These are phyloP conservation scores for Diaporthe capsici DNA, from an alignment of 2,329 filamentous ascomycete genomes.

Conservation along the genomic window DNA sequence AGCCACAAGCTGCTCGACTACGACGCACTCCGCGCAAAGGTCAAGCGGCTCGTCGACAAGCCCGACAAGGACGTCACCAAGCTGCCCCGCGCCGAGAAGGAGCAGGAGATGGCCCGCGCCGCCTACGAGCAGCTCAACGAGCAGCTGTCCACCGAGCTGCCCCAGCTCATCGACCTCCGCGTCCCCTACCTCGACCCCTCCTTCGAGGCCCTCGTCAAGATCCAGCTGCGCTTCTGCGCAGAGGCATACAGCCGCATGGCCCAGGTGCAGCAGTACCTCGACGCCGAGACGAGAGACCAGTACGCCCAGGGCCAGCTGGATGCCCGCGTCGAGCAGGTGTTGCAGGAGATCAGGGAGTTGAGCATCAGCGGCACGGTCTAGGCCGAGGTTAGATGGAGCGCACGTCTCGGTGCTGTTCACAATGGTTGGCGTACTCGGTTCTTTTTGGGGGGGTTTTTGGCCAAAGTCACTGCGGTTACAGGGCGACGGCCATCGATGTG, in stretches of 20 bases:
- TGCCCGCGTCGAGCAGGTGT: slow-evolving; percentile 90
- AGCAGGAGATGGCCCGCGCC: slow-evolving; percentile 92
- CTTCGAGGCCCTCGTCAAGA: slow-evolving; percentile 98
- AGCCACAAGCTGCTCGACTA: slow-evolving; percentile 99
- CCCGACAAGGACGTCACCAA: slow-evolving; percentile 99
- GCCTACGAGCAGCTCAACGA: slow-evolving; percentile 98
- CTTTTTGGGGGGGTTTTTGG: not conserved
- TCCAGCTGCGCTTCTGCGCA: slow-evolving; percentile 96
- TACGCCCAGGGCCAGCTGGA: slow-evolving; percentile 96
- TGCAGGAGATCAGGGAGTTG: slow-evolving; percentile 96
- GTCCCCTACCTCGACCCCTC: slow-evolving; percentile 97
- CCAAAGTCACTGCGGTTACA: not conserved
- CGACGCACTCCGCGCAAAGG: slow-evolving; percentile 93
- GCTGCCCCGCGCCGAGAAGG: slow-evolving; percentile 94
- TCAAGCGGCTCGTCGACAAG: slow-evolving; percentile 97
- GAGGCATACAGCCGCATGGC: slow-evolving; percentile 99
- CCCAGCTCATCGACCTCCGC: slow-evolving; percentile 95
- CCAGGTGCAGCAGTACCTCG: slow-evolving; percentile 98
- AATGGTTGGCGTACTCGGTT: slow-evolving; percentile 23
- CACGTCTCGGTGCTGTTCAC: not conserved
- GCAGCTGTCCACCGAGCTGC: slow-evolving; percentile 91
- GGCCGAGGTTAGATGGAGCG: not conserved
- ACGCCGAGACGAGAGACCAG: slow-evolving; percentile 94
- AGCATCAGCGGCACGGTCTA: slow-evolving; percentile 85
- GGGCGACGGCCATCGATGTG: not conserved